Conservation (phyloP, 805 yeast genomes). For the Teunomyces lycoperdinae region DNA sequence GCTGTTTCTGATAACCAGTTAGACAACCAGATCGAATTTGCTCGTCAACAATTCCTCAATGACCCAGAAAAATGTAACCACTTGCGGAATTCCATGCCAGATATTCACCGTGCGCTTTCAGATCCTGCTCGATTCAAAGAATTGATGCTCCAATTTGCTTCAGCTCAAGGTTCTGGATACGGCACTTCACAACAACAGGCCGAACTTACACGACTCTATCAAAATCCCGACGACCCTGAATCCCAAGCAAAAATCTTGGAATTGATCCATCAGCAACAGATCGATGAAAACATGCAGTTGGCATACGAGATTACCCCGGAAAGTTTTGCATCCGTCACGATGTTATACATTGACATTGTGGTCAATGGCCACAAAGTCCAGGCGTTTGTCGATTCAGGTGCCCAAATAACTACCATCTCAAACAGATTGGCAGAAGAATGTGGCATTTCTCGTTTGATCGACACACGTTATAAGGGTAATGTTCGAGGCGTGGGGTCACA, state of each 20-base stretch:
- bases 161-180: constrained; percentile 9
- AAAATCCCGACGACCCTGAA: constrained; percentile 69
- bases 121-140: constrained; percentile 49
- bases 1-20: constrained; percentile 7
- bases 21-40: constrained; percentile 41
- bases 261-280: constrained; percentile 63
- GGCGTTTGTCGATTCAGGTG: constrained; percentile 97
- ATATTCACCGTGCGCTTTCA: constrained; percentile 42
- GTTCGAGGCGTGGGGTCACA: constrained; percentile 91
- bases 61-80: constrained; percentile 41
- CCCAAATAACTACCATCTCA: constrained; percentile 83
- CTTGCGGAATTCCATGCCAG: constrained; percentile 43
- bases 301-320: constrained; percentile 92
- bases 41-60: constrained; percentile 47
- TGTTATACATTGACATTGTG: constrained; percentile 77
- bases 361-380: constrained; percentile 79
- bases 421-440: constrained; percentile 72
- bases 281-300: constrained; percentile 73
- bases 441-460: constrained; percentile 70
- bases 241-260: constrained; percentile 65
- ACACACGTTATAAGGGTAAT: constrained; percentile 72
- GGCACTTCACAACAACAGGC: constrained; percentile 13
- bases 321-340: constrained; percentile 73
- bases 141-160: constrained; percentile 31
- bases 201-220: constrained; percentile 53